These are phyloP conservation scores for Nicotiana benthamiana DNA, from an alignment of 257 asterid species.

Conservation along the genomic window DNA sequence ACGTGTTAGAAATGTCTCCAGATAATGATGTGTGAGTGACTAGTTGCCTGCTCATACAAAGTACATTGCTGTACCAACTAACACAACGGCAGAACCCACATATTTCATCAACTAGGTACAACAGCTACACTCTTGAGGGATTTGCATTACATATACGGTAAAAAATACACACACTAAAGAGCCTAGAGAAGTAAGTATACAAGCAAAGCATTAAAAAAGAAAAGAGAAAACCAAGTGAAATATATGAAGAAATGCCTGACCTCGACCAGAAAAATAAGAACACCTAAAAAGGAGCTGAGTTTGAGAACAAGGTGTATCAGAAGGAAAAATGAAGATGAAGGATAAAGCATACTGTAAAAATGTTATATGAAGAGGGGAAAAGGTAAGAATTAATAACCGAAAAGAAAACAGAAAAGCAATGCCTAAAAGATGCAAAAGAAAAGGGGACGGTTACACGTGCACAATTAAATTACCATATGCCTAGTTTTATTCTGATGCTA, in stretches of 20 bases:
- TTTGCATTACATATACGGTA: neutral
- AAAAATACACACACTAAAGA: neutral
- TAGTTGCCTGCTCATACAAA: neutral
- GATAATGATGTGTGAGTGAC: neutral
- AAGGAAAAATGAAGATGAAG: neutral
- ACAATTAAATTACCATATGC: neutral
- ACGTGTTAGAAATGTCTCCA: neutral
- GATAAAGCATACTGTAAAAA: neutral
- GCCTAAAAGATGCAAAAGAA: neutral
- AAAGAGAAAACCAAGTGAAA: neutral
- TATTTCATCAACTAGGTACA: neutral
- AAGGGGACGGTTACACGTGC: neutral
- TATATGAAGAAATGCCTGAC: neutral
- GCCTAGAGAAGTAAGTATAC: neutral
- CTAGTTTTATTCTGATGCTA: neutral
- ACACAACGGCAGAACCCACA: neutral
- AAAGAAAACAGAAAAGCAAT: neutral
- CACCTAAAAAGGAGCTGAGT: neutral
- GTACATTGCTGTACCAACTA: neutral
- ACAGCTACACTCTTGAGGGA: neutral
- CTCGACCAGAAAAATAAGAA: neutral
- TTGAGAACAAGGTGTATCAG: neutral
- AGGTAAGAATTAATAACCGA: neutral
- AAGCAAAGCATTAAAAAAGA: neutral
- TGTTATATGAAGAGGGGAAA: neutral